phyloP scores from a whole-genome alignment of 495 filamentous ascomycete species.

The Astrocystis sublimbata region DNA sequence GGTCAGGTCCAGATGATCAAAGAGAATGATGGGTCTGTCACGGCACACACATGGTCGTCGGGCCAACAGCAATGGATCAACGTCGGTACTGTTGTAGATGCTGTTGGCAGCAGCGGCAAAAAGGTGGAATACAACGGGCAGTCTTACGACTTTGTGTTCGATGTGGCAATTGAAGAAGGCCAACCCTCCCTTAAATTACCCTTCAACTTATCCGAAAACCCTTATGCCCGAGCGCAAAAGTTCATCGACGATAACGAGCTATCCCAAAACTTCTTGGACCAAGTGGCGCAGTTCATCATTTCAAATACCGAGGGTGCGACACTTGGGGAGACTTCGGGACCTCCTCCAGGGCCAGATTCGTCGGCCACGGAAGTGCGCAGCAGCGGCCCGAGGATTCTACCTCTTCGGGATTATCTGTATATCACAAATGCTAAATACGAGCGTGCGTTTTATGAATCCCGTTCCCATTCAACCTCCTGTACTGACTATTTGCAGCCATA shows the following conservation, averaged over 20 bases:
- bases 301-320: conserved; percentile 85
- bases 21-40: conserved; percentile 75
- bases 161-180: conserved; percentile 96
- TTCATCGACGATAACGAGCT: conserved; percentile 92
- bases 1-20: conserved; percentile 91
- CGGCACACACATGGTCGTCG: conserved; percentile 77
- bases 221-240: conserved; percentile 86
- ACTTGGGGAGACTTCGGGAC: conserved; percentile 56
- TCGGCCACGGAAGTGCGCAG: conserved; percentile 74
- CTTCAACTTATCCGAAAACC: conserved; percentile 89
- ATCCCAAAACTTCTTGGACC: conserved; percentile 85
- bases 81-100: conserved; percentile 91
- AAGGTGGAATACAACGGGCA: conserved; percentile 75
- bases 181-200: conserved; percentile 92
- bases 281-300: conserved; percentile 91
- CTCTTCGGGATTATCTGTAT: conserved; percentile 81
- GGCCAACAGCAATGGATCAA: conserved; percentile 69
- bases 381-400: conserved; percentile 75
- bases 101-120: conserved; percentile 75
- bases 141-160: conserved; percentile 97
- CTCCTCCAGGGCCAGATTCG: conserved; percentile 59
- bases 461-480: conserved; percentile 38
- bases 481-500: conserved; percentile 60
- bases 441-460: conserved; percentile 31
- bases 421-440: conserved; percentile 53